phyloP scores from a whole-genome alignment of 768 basidiomycete genomes.

The Trametes cubensis region DNA sequence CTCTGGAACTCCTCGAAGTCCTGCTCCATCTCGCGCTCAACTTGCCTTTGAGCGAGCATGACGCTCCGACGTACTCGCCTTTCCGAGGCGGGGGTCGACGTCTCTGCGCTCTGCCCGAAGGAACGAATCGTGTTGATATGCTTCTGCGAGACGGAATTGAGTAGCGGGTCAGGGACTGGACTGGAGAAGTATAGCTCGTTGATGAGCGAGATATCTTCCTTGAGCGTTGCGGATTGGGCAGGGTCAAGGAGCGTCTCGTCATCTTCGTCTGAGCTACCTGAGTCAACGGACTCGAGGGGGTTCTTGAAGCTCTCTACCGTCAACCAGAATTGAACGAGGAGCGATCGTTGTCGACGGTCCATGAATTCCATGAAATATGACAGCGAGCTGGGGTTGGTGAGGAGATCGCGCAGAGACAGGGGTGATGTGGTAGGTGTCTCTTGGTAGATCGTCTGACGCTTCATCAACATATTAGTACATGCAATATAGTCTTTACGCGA shows the following conservation, averaged over 20 bases:
- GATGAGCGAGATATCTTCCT: slow-evolving; percentile 89
- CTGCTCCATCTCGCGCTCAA: slow-evolving; percentile 85
- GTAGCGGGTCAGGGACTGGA: slow-evolving; percentile 55
- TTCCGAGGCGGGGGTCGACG: slow-evolving; percentile 45
- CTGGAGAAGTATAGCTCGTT: slow-evolving; percentile 84
- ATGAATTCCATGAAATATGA: slow-evolving; percentile 99
- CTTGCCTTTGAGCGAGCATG: slow-evolving; percentile 81
- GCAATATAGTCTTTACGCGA: not conserved
- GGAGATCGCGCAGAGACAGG: slow-evolving; percentile 73
- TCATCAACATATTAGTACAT: no score
- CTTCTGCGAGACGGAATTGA: slow-evolving; percentile 68
- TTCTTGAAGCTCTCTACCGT: slow-evolving; percentile 98
- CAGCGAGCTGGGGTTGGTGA: slow-evolving; percentile 86
- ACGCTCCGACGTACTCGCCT: slow-evolving; percentile 75
- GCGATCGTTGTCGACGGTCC: slow-evolving; percentile 83
- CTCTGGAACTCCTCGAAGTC: slow-evolving; percentile 89
- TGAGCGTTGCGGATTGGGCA: slow-evolving; percentile 60
- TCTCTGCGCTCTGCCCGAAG: slow-evolving; percentile 58
- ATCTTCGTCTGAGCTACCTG: slow-evolving; percentile 55
- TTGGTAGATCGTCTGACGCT: slow-evolving; percentile 40
- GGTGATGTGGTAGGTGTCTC: slow-evolving; percentile 47
- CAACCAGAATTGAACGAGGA: slow-evolving; percentile 96
- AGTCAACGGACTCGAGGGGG: slow-evolving; percentile 82
- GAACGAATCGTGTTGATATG: slow-evolving; percentile 69
- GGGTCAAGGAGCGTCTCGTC: slow-evolving; percentile 62